Conservation (phyloP, 2,329 filamentous ascomycete species). For the Aulographum hederae region DNA sequence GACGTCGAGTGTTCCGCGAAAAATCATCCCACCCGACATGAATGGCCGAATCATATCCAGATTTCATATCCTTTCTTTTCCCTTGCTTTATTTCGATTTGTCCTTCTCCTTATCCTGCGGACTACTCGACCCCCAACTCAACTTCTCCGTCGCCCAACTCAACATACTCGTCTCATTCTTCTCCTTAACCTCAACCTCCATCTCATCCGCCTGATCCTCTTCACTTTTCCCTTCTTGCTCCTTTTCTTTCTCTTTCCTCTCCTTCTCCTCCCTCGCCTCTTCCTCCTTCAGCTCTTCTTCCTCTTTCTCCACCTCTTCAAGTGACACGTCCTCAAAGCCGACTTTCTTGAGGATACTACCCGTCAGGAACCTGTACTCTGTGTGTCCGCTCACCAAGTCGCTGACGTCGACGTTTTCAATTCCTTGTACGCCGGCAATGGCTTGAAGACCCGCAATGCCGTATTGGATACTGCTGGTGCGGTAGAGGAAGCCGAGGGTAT, state of each 20-base stretch:
- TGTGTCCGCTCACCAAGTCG: constrained; percentile 47
- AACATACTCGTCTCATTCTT: background rate
- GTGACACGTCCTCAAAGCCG: constrained; percentile 48
- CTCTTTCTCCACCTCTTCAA: constrained; percentile 25
- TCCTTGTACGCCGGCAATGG: constrained; percentile 19
- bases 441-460: constrained; percentile 4
- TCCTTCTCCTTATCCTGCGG: too few relatives aligned
- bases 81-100: too few relatives aligned
- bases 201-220: background rate
- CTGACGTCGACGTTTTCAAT: constrained; percentile 50
- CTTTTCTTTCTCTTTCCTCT: background rate
- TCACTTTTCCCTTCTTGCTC: background rate
- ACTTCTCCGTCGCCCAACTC: background rate
- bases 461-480: constrained; percentile 3
- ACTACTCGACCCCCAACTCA: too few relatives aligned
- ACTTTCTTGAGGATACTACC: constrained; percentile 49
- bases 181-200: background rate
- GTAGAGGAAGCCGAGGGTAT: constrained; percentile 4
- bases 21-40: too few relatives aligned
- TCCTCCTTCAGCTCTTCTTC: constrained; percentile 14
- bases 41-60: too few relatives aligned
- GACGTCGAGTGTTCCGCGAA: too few relatives aligned
- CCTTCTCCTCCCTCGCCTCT: background rate
- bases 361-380: constrained; percentile 50
- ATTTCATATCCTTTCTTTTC: too few relatives aligned